Evolutionary conservation across 1,284 basidiomycete genomes (phyloP).

Genomic region (Kalmanozyma brasiliensis): DNA sequence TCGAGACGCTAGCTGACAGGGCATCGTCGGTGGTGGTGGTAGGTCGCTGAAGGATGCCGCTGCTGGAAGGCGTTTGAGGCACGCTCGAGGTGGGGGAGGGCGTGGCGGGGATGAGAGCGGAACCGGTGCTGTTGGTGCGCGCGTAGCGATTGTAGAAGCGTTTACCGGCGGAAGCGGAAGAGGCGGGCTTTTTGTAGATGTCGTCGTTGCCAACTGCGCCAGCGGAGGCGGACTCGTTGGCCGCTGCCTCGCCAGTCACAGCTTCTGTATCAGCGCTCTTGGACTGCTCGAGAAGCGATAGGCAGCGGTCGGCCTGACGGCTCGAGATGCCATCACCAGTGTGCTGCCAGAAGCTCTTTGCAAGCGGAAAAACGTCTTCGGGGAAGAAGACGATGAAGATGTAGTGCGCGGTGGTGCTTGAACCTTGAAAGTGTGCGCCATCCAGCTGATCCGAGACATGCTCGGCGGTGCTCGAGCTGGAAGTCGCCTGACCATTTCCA

Average conservation of each 20-base stretch:
- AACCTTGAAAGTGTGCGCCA: slow-evolving; percentile 17
- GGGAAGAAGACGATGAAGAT: slow-evolving; percentile 81
- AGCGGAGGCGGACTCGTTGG: background rate
- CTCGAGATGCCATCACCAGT: slow-evolving; percentile 89
- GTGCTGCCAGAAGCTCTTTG: slow-evolving; percentile 97
- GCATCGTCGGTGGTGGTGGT: slow-evolving; percentile 18
- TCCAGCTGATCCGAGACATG: slow-evolving; percentile 34
- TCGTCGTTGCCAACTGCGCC: slow-evolving; percentile 7
- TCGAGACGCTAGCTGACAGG: slow-evolving; percentile 21
- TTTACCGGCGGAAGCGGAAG: slow-evolving; percentile 27
- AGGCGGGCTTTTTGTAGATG: slow-evolving; percentile 35
- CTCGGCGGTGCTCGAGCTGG: slow-evolving; percentile 42
- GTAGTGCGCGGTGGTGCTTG: slow-evolving; percentile 41
- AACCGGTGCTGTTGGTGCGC: slow-evolving; percentile 40
- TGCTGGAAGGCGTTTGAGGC: slow-evolving; percentile 31
- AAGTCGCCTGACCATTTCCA: slow-evolving; percentile 2
- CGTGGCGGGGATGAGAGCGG: slow-evolving; percentile 15
- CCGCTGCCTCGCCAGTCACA: background rate
- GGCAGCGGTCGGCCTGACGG: slow-evolving; percentile 83
- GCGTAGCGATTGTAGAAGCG: slow-evolving; percentile 53
- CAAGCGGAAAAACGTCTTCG: slow-evolving; percentile 75
- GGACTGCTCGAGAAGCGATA: slow-evolving; percentile 68
- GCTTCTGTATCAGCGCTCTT: slow-evolving; percentile 18
- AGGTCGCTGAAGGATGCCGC: slow-evolving; percentile 33
- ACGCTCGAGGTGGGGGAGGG: slow-evolving; percentile 30